Evolutionary conservation across 2,329 filamentous ascomycete species (phyloP).

Genomic region (Ploettnerulaceae sp.): DNA sequence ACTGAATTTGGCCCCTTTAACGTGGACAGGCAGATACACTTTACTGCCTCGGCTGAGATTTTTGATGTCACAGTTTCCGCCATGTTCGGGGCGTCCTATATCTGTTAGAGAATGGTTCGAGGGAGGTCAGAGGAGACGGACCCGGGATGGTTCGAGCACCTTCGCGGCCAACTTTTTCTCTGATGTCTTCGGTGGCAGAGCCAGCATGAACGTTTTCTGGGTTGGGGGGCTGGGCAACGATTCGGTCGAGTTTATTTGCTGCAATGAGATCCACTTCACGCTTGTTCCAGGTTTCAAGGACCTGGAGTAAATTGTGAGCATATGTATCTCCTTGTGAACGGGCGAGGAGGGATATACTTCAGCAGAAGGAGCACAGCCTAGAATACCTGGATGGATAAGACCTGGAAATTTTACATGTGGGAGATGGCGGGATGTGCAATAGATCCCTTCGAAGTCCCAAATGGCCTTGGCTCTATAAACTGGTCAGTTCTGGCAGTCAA

Average conservation of each 20-base stretch:
- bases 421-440: constrained; percentile 81
- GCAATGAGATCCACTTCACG: constrained; percentile 77
- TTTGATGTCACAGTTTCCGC: constrained; percentile 90
- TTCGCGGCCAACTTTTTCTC: constrained; percentile 65
- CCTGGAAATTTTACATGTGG: constrained; percentile 84
- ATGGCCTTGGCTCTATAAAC: constrained; percentile 56
- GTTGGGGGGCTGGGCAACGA: constrained; percentile 74
- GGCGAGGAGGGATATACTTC: constrained; percentile 21
- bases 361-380: constrained; percentile 80
- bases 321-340: background rate
- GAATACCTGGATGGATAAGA: constrained; percentile 85
- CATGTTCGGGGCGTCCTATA: constrained; percentile 37
- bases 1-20: constrained; percentile 80
- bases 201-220: constrained; percentile 71
- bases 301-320: constrained; percentile 24
- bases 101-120: background rate
- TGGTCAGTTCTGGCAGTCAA: background rate
- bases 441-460: constrained; percentile 73
- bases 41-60: constrained; percentile 75
- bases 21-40: constrained; percentile 83
- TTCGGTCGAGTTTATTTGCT: constrained; percentile 58
- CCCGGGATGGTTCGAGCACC: constrained; percentile 83
- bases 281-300: constrained; percentile 77
- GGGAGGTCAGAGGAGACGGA: background rate
- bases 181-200: constrained; percentile 50